Evolutionary conservation across 225 moss, liverwort and hornwort genomes (phyloP), one percentile per base, ranked within the genome.

Genomic region (Thuidium tamariscinum): DNA sequence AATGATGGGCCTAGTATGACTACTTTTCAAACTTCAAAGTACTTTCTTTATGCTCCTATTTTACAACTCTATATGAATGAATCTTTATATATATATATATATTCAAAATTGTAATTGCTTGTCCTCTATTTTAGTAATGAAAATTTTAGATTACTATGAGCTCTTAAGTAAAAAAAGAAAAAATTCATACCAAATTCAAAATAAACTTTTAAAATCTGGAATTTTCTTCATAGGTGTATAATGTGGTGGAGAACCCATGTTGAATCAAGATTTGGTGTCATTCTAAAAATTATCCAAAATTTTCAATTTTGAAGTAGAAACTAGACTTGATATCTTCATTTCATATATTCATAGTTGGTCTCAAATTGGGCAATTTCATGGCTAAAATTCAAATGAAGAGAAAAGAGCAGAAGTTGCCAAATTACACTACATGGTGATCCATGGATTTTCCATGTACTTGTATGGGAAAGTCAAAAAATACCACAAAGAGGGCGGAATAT

Each of bases 211-310:
- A 21, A 21, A 23, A 10, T 54, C 2, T 52, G 2, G 16, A n/a
- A 9, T 52, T 22, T 36, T 76, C 4, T 9, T 6, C 2, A 16
- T 25, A n/a, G 10, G 23, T 23, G 2, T n/a, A 22, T 22, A 23
- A 0, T 23, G 2, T 73, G 32, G 51, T 74, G 6, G 1, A 25
- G 7, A 36, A 12, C 2, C 30, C 1, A 32, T 2, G 4, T 12
- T 32, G 7, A n/a, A n/a, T n/a, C n/a, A n/a, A n/a, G n/a, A n/a
- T n/a, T n/a, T n/a, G n/a, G n/a, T n/a, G n/a, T n/a, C n/a, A 32
- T 20, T 7, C 32, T 74, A 49, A 19, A 2, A 46, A 10, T 73
- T 73, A 11, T 30, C 6, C 30, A 18, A 48, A 11, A 32, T 14
- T 5, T 54, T 54, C 9, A 14, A 23, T 52, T n/a, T n/a, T 54